Evolutionary conservation across 371 early-diverging fungal species (phyloP).

Genomic region (Lichtheimia ramosa): DNA sequence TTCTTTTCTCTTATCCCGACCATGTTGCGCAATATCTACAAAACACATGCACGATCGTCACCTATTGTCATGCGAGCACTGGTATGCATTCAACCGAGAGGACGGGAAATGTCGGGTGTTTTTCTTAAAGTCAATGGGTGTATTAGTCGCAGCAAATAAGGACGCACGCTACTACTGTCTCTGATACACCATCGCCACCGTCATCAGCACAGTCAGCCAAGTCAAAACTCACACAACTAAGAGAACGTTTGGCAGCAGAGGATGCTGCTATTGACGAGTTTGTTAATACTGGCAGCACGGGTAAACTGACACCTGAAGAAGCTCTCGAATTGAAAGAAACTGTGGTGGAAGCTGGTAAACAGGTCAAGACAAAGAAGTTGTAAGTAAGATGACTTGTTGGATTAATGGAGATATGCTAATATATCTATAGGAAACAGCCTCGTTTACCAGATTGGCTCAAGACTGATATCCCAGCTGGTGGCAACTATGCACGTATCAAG

Average conservation of each 20-base stretch:
- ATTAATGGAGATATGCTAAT: too few species aligned
- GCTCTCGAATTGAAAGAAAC: conserved; percentile 67
- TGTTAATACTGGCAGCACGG: conserved; percentile 50
- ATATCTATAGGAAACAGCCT: conserved; percentile 47
- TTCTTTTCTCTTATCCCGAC: too few species aligned
- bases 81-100: too few species aligned
- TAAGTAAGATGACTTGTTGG: conserved; percentile 18
- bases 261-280: conserved; percentile 69
- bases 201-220: conserved; percentile 24
- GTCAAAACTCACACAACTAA: conserved; percentile 49
- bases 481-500: conserved; percentile 81
- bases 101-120: too few species aligned
- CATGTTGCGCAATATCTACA: too few species aligned
- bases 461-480: conserved; percentile 88
- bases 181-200: conserved; percentile 25
- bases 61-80: too few species aligned
- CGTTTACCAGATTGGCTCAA: conserved; percentile 94
- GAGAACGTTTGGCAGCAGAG: conserved; percentile 48
- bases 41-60: too few species aligned
- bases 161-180: conserved; percentile 26
- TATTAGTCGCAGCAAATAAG: conserved; percentile 20
- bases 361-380: conserved; percentile 46
- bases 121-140: neutral
- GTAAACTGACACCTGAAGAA: conserved; percentile 62
- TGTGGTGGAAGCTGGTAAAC: conserved; percentile 44